Evolutionary conservation across 2,329 filamentous ascomycete genomes (phyloP), one percentile per base, ranked within the genome.

Genomic region (Daldinia eschscholtzii): DNA sequence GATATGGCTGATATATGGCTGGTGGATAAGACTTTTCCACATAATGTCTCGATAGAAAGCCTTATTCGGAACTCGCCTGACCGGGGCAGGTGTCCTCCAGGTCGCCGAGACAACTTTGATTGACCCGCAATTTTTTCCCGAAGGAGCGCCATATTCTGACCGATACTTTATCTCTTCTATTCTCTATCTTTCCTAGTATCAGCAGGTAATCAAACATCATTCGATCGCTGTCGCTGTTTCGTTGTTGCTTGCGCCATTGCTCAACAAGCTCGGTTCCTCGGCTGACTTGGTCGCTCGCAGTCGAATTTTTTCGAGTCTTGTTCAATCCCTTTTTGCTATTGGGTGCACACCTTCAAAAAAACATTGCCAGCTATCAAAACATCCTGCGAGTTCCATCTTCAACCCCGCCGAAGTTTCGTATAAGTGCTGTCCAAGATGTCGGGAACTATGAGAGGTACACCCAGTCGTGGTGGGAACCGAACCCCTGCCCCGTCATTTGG

Each of bases 371-470:
- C 6, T 20, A 44, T 44, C 35, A 33, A 65, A 65, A 55, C 48
- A 41, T 41, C 37, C 30, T 53, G 20, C 41, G 46, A 26, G 44
- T 64, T 64, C 67, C 60, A 42, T 48, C 61, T 58, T 57, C 60
- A 57, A 65, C 61, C 74, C 70, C 72, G 68, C 69, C 61, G 53
- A 72, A 64, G 78, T 74, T 67, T 77, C 75, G 76, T 77, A 75
- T 77, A 78, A 79, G 87, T 87, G 85, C 87, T 85, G 68, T 83
- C 82, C 77, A 92, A 78, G 78, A 88, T 88, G 86, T 88, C 86
- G 67, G 83, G 83, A 77, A 92, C 91, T 65, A 85, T 91, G 81
- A 87, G 91, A 83, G 89, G 90, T 75, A 93, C 91, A 70, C 91
- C 91, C 75, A 91, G 78, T 79, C 86, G 88, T 71, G 83, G 81